Evolutionary conservation across 345 rosid species (phyloP).

Genomic region (Passiflora organensis): DNA sequence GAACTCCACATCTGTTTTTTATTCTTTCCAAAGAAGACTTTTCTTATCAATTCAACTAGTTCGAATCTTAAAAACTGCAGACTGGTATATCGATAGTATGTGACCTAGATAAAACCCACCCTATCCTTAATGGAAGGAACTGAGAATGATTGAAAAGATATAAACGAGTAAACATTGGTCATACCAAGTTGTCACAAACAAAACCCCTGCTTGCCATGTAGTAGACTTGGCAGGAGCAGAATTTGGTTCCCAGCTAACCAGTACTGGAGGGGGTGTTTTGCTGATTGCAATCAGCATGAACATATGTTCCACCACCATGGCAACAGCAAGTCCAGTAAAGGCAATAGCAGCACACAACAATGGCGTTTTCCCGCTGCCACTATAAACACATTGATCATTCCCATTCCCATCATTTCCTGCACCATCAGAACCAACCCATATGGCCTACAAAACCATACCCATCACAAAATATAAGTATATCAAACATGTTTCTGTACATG

Average conservation of each 20-base stretch:
- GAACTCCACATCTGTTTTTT: no score
- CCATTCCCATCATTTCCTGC: constrained; percentile 7
- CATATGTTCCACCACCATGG: constrained; percentile 64
- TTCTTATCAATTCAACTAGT: no score
- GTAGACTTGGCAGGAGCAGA: constrained; percentile 36
- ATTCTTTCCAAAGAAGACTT: no score
- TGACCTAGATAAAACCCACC: no score
- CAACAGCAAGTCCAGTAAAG: constrained; percentile 54
- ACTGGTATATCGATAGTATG: no score
- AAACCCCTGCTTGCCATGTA: constrained; percentile 65
- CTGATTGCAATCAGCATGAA: constrained; percentile 64
- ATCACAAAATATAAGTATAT: no score
- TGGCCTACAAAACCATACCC: constrained; percentile 37
- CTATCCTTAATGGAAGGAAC: background rate
- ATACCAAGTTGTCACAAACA: constrained; percentile 80
- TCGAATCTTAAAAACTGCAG: no score
- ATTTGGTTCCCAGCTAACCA: constrained; percentile 45
- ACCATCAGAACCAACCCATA: constrained; percentile 30
- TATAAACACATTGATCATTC: constrained; percentile 54
- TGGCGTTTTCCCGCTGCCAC: constrained; percentile 65
- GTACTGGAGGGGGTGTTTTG: constrained; percentile 46
- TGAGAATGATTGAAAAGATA: background rate
- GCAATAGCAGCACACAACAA: constrained; percentile 55
- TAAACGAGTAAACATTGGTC: background rate
- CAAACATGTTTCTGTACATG: no score